Conservation (phyloP, 176 grass and related monocot species). For the Poa annua region DNA sequence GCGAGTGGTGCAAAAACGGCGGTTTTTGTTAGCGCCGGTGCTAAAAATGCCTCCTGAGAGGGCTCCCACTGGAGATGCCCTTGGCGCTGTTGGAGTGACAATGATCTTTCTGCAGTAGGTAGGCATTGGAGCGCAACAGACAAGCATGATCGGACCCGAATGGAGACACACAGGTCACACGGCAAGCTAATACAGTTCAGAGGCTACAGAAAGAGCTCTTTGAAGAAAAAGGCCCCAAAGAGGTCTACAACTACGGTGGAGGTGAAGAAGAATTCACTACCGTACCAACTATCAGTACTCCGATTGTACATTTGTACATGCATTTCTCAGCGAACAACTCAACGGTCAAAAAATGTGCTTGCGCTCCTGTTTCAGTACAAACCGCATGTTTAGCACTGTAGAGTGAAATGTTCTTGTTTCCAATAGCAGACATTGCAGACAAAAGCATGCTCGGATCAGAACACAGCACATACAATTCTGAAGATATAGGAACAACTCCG, state of each 20-base stretch:
- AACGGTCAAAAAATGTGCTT: neutral
- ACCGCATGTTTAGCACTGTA: neutral
- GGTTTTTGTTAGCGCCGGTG: too few relatives aligned
- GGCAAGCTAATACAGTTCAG: neutral
- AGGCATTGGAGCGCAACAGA: too few relatives aligned
- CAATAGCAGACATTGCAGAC: neutral
- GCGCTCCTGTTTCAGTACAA: neutral
- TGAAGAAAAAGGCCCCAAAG: conserved; percentile 9
- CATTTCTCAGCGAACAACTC: neutral
- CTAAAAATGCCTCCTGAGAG: too few relatives aligned
- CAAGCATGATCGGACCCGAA: neutral
- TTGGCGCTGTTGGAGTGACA: too few relatives aligned
- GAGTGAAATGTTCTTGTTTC: neutral
- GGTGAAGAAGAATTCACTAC: conserved; percentile 7
- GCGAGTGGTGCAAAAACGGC: too few relatives aligned
- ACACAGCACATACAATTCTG: conserved; percentile 2
- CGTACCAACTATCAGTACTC: too few relatives aligned
- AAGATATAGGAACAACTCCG: conserved; percentile 30
- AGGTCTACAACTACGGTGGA: conserved; percentile 2
- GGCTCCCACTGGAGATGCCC: too few relatives aligned
- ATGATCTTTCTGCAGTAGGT: neutral
- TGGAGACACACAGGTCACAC: neutral
- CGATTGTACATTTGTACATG: too few relatives aligned
- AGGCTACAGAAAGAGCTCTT: conserved; percentile 28
- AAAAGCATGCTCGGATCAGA: neutral